Conservation (phyloP, 2,329 filamentous ascomycete species). For the Claviceps quebecensis region DNA sequence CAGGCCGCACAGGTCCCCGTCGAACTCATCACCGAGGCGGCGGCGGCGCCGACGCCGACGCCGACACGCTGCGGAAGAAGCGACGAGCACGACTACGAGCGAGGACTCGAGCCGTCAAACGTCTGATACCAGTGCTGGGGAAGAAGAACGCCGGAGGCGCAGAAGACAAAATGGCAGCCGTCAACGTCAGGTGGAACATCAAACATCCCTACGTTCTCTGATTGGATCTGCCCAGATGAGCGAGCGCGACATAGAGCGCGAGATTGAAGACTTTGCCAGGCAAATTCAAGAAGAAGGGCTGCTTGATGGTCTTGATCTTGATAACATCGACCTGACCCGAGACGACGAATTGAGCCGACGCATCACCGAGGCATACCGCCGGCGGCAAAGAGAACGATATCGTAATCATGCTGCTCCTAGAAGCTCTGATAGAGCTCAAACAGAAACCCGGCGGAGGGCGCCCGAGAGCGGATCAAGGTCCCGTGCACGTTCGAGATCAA, state of each 20-base stretch:
- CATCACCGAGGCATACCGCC: constrained; percentile 77
- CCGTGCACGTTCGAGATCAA: constrained; percentile 30
- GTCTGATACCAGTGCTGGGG: constrained; percentile 24
- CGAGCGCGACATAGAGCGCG: constrained; percentile 65
- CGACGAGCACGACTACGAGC: constrained; percentile 11
- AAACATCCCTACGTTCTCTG: constrained; percentile 74
- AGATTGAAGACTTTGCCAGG: constrained; percentile 79
- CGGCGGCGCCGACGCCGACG: constrained; percentile 12
- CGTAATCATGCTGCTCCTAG: constrained; percentile 30
- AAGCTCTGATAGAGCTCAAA: constrained; percentile 9
- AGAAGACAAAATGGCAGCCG: constrained; percentile 31
- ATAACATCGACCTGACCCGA: constrained; percentile 69
- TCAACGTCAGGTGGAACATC: constrained; percentile 63
- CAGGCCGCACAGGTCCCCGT: constrained; percentile 17
- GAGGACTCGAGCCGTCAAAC: constrained; percentile 15
- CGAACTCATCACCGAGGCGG: constrained; percentile 9
- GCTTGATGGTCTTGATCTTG: constrained; percentile 75
- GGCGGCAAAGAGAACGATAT: constrained; percentile 53
- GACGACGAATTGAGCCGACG: constrained; percentile 84
- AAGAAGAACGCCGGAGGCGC: constrained; percentile 17
- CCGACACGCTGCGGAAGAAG: constrained; percentile 12
- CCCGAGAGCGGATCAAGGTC: constrained; percentile 19
- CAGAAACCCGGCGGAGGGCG: constrained; percentile 16
- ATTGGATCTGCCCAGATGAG: constrained; percentile 69
- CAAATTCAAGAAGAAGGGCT: constrained; percentile 82